Conservation (phyloP, 192 early-diverging fungal genomes). For the Coemansia sp. region DNA sequence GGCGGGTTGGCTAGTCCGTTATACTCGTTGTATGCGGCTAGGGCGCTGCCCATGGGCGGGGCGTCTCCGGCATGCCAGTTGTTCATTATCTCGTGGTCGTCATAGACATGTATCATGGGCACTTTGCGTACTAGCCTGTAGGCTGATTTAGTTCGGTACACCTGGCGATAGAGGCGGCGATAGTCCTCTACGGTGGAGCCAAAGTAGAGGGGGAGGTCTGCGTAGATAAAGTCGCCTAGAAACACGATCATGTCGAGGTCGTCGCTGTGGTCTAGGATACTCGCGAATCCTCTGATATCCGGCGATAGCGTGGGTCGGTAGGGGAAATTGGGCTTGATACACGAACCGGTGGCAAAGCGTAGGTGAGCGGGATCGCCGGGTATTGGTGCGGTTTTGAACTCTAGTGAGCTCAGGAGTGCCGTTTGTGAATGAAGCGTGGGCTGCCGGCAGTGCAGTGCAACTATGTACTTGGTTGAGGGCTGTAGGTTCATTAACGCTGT, state of each 20-base stretch:
- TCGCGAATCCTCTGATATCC: conserved; percentile 45
- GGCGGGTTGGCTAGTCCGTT: conserved; percentile 41
- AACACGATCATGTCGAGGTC: conserved; percentile 47
- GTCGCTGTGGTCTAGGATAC: conserved; percentile 42
- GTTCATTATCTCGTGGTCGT: conserved; percentile 58
- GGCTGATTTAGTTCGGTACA: conserved; percentile 41
- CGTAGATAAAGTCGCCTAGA: conserved; percentile 58
- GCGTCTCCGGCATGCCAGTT: conserved; percentile 49
- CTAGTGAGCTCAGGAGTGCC: conserved; percentile 26
- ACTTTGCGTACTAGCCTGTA: conserved; percentile 29
- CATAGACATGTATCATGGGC: conserved; percentile 53
- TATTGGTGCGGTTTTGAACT: conserved; percentile 32
- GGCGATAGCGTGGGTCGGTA: conserved; percentile 29
- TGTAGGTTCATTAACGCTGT: conserved; percentile 23
- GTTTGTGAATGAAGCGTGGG: conserved; percentile 21
- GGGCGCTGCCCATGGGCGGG: conserved; percentile 44
- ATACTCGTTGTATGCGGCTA: conserved; percentile 51
- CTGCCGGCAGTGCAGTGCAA: conserved; percentile 33
- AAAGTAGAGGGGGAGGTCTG: conserved; percentile 52
- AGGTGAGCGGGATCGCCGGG: conserved; percentile 24
- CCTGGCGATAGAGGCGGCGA: conserved; percentile 50
- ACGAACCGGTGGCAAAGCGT: conserved; percentile 51
- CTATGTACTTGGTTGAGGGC: conserved; percentile 35
- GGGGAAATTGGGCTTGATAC: conserved; percentile 56
- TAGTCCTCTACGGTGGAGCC: conserved; percentile 40